Evolutionary conservation across 768 basidiomycete genomes (phyloP).

Genomic region (Tylopilus plumbeoviolaceoides): DNA sequence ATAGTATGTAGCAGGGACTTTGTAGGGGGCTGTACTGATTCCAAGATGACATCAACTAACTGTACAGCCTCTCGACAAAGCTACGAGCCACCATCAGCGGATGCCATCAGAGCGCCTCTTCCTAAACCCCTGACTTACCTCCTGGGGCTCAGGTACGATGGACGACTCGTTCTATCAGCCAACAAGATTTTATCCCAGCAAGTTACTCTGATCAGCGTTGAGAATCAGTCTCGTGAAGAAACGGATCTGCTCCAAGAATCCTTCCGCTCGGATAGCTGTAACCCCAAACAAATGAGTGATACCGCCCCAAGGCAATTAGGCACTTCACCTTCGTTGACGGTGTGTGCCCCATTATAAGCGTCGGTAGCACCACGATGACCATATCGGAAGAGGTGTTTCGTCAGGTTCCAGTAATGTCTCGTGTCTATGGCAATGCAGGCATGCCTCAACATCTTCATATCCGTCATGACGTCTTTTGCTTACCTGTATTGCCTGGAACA

Average conservation of each 20-base stretch:
- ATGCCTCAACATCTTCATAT: constrained; percentile 19
- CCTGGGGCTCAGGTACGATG: background rate
- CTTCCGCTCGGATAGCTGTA: constrained; percentile 28
- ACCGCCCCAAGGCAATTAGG: background rate
- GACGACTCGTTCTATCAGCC: background rate
- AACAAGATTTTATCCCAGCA: constrained; percentile 10
- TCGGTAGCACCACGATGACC: constrained; percentile 27
- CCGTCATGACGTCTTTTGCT: constrained; percentile 14
- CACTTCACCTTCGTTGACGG: constrained; percentile 24
- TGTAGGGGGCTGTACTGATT: background rate
- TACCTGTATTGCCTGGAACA: constrained; percentile 22
- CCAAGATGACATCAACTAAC: background rate
- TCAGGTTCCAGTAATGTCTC: constrained; percentile 42
- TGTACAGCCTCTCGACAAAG: background rate
- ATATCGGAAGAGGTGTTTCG: constrained; percentile 46
- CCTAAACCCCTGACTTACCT: background rate
- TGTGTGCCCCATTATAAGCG: constrained; percentile 36
- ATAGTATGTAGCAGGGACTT: too few species aligned
- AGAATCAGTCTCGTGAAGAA: constrained; percentile 33
- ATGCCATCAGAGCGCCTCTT: background rate
- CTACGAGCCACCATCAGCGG: background rate
- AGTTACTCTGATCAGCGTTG: constrained; percentile 28
- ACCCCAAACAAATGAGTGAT: constrained; percentile 7
- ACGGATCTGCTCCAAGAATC: constrained; percentile 29
- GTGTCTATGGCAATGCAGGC: constrained; percentile 34